Percentiles rank a stretch among this genome's conserved stretches.
Evolutionary conservation across 345 rosid species (phyloP).

Genomic region (Moricandia moricandioides): DNA sequence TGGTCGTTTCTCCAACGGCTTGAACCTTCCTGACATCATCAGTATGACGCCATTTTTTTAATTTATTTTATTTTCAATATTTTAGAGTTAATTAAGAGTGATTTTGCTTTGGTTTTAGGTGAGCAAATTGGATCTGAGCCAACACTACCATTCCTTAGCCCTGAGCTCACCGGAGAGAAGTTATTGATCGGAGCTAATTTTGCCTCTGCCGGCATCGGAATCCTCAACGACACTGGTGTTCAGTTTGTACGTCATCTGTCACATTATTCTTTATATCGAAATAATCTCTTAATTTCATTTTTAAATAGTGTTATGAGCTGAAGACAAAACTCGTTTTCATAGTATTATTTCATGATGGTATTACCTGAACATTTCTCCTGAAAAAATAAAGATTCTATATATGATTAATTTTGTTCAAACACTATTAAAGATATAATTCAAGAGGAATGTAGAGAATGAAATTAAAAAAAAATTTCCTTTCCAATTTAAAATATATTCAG

Average conservation of each 20-base stretch:
- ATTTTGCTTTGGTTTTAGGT: conserved; percentile 40
- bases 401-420: background rate
- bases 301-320: background rate
- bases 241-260: conserved; percentile 32
- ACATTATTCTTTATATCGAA: background rate
- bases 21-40: conserved; percentile 71
- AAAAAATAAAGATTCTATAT: background rate
- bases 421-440: background rate
- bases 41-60: conserved; percentile 32
- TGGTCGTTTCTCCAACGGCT: conserved; percentile 75
- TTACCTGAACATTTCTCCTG: background rate
- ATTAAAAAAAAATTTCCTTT: background rate
- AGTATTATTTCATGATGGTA: background rate
- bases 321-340: background rate
- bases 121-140: conserved; percentile 54
- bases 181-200: conserved; percentile 78
- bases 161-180: conserved; percentile 51
- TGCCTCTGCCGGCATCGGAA: conserved; percentile 86
- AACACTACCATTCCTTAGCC: conserved; percentile 70
- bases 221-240: conserved; percentile 40
- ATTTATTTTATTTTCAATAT: background rate
- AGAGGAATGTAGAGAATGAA: background rate
- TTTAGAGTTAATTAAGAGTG: background rate
- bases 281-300: background rate
- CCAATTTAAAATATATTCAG: background rate